Percentiles rank a stretch among this genome's conserved stretches.
Conservation (phyloP, 768 basidiomycete species). For the Mycena belliarum region DNA sequence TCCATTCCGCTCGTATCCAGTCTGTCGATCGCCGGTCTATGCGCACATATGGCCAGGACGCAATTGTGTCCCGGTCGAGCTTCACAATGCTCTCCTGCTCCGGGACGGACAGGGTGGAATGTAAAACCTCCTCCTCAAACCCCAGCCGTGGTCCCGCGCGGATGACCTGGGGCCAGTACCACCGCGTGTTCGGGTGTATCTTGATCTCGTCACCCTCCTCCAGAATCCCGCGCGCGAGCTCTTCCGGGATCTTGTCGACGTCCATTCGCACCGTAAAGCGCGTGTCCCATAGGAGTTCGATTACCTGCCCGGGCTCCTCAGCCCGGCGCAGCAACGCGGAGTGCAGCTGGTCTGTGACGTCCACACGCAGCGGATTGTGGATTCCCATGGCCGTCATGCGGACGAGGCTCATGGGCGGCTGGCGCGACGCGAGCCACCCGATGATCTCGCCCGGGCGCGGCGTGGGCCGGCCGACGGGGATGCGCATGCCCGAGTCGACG, state of each 20-base stretch:
- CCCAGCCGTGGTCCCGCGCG: conserved; percentile 15
- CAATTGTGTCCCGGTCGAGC: conserved; percentile 12
- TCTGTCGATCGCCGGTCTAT: conserved; percentile 23
- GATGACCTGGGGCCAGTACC: conserved; percentile 52
- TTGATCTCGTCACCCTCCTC: conserved; percentile 27
- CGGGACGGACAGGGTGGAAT: conserved; percentile 1
- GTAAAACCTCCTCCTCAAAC: conserved; percentile 6
- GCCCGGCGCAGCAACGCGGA: conserved; percentile 4
- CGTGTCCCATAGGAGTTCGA: conserved; percentile 60
- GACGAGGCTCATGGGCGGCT: conserved; percentile 45
- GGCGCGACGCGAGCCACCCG: conserved; percentile 67
- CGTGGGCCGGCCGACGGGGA: conserved; percentile 22
- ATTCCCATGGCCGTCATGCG: conserved; percentile 28
- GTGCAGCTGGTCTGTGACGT: conserved; percentile 39
- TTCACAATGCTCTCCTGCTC: not conserved
- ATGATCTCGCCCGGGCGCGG: conserved; percentile 24
- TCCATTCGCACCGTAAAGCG: conserved; percentile 60
- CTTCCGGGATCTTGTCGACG: conserved; percentile 41
- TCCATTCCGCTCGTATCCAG: conserved; percentile 48
- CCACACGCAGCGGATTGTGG: conserved; percentile 34
- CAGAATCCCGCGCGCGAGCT: conserved; percentile 33
- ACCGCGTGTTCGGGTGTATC: conserved; percentile 41
- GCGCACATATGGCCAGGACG: not conserved
- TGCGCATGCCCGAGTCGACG: conserved; percentile 24
- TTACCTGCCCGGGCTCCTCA: conserved; percentile 14